Conservation (phyloP, 306 rosid species). For the Castanopsis chinensis region DNA sequence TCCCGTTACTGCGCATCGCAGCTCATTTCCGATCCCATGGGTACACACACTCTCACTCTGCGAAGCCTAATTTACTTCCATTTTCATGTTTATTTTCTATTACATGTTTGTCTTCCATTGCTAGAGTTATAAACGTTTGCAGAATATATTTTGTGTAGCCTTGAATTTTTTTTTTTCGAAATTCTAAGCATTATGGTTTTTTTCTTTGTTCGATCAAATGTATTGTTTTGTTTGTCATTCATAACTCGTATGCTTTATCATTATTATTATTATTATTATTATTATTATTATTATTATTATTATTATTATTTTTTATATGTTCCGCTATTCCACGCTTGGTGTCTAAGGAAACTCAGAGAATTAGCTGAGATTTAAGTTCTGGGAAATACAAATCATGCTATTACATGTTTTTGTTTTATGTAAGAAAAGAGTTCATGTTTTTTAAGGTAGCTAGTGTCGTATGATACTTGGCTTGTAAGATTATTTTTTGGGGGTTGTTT, state of each 20-base stretch:
- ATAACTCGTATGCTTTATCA: neutral
- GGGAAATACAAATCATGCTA: neutral
- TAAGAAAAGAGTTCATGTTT: neutral
- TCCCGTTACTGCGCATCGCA: neutral
- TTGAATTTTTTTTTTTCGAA: neutral
- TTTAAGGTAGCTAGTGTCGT: neutral
- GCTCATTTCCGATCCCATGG: conserved; percentile 16
- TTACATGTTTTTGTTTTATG: neutral
- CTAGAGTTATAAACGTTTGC: neutral
- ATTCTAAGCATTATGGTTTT: neutral
- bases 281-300: neutral
- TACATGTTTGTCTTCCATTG: neutral
- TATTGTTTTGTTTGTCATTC: neutral
- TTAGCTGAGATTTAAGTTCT: neutral
- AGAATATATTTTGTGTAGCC: neutral
- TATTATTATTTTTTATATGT: neutral
- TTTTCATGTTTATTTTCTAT: neutral
- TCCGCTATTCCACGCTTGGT: neutral
- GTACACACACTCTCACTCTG: neutral
- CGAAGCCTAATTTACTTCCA: neutral
- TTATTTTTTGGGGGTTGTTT: neutral
- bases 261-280: neutral
- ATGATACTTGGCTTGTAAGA: neutral
- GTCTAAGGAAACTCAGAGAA: neutral
- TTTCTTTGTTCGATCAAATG: too few species aligned